A percentile compares a stretch with the other conserved stretches of the same genome.
Evolutionary conservation across 257 asterid genomes (phyloP).

Genomic region (Plantago elongata): DNA sequence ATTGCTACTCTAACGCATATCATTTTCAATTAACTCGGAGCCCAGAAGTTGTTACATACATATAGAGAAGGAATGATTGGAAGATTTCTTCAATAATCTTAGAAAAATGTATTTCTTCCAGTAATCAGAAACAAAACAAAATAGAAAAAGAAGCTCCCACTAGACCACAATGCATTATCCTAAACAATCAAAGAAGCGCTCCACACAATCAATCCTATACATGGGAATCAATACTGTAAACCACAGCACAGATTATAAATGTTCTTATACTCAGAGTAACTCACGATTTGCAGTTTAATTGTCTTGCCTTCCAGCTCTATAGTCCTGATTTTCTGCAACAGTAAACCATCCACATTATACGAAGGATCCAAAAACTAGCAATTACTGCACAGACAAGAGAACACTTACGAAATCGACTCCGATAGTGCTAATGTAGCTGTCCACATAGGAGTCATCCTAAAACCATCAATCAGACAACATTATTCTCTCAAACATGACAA

Average conservation of each 20-base stretch:
- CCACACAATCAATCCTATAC: no score
- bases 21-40: background rate
- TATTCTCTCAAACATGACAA: background rate
- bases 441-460: slow-evolving; percentile 97
- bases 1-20: background rate
- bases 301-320: slow-evolving; percentile 95
- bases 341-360: slow-evolving; percentile 4
- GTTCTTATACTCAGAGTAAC: slow-evolving; percentile 26
- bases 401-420: slow-evolving; percentile 95
- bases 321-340: slow-evolving; percentile 88
- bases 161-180: background rate
- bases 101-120: no score
- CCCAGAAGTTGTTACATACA: background rate
- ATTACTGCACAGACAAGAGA: background rate
- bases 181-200: background rate
- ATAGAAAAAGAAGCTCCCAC: background rate
- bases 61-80: no score
- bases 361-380: slow-evolving; percentile 3
- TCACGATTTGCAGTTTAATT: slow-evolving; percentile 92
- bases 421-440: slow-evolving; percentile 97
- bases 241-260: background rate
- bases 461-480: slow-evolving; percentile 27
- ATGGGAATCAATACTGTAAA: no score
- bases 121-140: background rate
- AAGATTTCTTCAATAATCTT: no score